phyloP scores from a whole-genome alignment of 2,329 filamentous ascomycete genomes.

The Talaromyces rugulosus region DNA sequence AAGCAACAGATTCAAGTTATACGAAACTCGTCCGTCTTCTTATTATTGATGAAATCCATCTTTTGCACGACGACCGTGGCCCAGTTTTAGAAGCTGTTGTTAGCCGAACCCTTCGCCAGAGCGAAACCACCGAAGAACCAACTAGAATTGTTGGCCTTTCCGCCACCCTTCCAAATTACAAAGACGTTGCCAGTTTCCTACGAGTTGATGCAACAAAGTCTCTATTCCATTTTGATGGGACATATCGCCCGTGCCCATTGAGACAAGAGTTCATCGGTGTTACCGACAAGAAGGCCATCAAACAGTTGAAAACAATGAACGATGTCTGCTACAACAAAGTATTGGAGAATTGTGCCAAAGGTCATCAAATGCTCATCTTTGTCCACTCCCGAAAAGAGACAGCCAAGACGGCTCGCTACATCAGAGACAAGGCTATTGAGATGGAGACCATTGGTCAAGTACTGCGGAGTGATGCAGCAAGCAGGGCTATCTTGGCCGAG shows the following conservation, averaged over 20 bases:
- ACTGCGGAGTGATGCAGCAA: conserved; percentile 85
- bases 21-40: conserved; percentile 94
- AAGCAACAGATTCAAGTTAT: conserved; percentile 94
- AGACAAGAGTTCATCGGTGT: conserved; percentile 97
- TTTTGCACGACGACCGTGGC: conserved; percentile 94
- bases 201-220: conserved; percentile 81
- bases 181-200: conserved; percentile 91
- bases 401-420: conserved; percentile 92
- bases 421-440: conserved; percentile 95
- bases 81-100: conserved; percentile 97
- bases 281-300: conserved; percentile 97
- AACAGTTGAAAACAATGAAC: conserved; percentile 98
- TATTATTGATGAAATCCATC: conserved; percentile 96
- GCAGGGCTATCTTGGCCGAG: conserved; percentile 79
- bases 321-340: conserved; percentile 98
- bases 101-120: conserved; percentile 84
- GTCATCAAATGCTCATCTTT: conserved; percentile 88
- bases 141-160: conserved; percentile 90
- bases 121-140: conserved; percentile 88
- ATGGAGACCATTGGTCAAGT: conserved; percentile 96
- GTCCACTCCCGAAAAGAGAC: conserved; percentile 98
- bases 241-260: conserved; percentile 87
- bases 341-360: conserved; percentile 64
- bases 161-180: conserved; percentile 93
- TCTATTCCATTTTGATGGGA: conserved; percentile 93